phyloP scores from a whole-genome alignment of 73 alveolate genomes.

The Stentor coeruleus region DNA sequence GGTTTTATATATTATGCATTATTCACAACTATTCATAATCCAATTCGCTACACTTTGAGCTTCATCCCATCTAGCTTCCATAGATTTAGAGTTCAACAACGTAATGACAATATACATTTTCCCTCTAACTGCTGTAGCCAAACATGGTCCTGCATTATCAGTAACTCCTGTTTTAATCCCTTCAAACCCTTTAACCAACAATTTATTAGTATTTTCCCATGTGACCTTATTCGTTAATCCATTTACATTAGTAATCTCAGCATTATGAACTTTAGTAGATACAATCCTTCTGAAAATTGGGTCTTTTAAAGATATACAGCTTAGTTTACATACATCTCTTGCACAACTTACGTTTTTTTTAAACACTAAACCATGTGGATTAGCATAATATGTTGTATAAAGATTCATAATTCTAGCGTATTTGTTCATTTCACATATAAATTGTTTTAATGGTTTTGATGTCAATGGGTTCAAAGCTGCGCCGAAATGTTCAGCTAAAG shows the following conservation, averaged over 20 bases:
- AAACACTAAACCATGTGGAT: constrained; percentile 76
- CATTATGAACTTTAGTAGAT: constrained; percentile 37
- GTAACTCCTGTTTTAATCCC: constrained; percentile 78
- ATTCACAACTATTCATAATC: constrained; percentile 24
- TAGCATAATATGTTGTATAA: constrained; percentile 59
- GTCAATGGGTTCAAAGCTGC: constrained; percentile 30
- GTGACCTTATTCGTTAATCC: constrained; percentile 23
- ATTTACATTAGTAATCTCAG: constrained; percentile 9
- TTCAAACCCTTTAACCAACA: constrained; percentile 45
- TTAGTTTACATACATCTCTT: constrained; percentile 57
- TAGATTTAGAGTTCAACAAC: constrained; percentile 61
- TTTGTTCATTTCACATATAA: constrained; percentile 70
- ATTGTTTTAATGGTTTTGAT: constrained; percentile 39
- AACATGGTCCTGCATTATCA: constrained; percentile 61
- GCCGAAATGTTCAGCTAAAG: constrained; percentile 65
- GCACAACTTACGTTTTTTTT: constrained; percentile 63
- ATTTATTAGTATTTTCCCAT: constrained; percentile 71
- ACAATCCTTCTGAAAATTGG: constrained; percentile 42
- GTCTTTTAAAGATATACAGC: constrained; percentile 46
- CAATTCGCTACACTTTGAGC: constrained; percentile 66
- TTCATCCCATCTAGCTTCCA: constrained; percentile 84
- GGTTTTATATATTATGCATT: too few relatives aligned
- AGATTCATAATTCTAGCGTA: constrained; percentile 48
- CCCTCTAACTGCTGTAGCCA: constrained; percentile 24
- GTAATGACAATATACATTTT: constrained; percentile 54